Percentiles rank a stretch among this genome's conserved stretches.
These are phyloP conservation scores for Suillus subluteus DNA, from an alignment of 768 basidiomycete genomes.

Conservation along the genomic window DNA sequence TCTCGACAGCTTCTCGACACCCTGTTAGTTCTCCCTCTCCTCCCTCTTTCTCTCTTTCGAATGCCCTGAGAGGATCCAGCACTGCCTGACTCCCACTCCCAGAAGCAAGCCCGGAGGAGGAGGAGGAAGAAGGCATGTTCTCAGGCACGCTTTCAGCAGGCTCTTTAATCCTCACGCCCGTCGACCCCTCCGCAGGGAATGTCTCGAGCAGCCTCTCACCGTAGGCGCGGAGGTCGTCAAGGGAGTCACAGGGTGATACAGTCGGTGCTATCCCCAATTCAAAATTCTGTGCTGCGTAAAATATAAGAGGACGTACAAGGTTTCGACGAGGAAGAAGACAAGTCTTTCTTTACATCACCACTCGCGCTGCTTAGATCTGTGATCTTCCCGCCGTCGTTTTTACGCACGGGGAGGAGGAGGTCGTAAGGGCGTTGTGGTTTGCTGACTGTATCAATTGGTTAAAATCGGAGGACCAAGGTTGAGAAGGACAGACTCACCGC, in stretches of 20 bases:
- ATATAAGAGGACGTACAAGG: conserved; percentile 22
- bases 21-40: conserved; percentile 51
- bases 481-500: conserved; percentile 49
- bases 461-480: neutral
- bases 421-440: conserved; percentile 72
- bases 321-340: neutral
- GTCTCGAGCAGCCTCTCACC: conserved; percentile 53
- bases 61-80: neutral
- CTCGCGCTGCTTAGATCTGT: neutral
- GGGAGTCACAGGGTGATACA: conserved; percentile 28
- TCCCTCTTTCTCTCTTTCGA: conserved; percentile 31
- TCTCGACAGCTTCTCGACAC: conserved; percentile 87
- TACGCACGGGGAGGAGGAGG: conserved; percentile 76
- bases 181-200: conserved; percentile 39
- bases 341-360: neutral
- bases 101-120: neutral
- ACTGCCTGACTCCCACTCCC: neutral
- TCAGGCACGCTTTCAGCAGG: conserved; percentile 32
- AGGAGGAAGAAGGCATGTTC: neutral
- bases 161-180: conserved; percentile 30
- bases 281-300: neutral
- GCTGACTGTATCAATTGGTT: conserved; percentile 43
- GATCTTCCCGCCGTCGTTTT: conserved; percentile 15
- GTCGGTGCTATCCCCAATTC: conserved; percentile 11
- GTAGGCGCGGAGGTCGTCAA: conserved; percentile 56